A percentile compares a stretch with the other conserved stretches of the same genome.
phyloP scores from a whole-genome alignment of 2,329 filamentous ascomycete species.

The Penicillium sclerotiorum region DNA sequence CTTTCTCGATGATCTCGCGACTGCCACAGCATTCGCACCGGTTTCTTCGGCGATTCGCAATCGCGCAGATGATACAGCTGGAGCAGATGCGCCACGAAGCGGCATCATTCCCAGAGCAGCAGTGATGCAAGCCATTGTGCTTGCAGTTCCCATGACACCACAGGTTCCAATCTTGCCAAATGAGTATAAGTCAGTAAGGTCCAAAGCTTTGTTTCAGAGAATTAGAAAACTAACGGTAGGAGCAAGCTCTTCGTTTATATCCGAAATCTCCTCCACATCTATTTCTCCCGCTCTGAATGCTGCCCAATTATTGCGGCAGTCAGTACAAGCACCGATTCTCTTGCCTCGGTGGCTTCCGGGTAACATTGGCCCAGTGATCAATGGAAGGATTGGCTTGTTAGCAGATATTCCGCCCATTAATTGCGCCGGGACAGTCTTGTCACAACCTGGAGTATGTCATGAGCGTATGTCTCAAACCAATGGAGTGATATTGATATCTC shows the following conservation, averaged over 20 bases:
- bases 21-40: constrained; percentile 52
- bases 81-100: constrained; percentile 54
- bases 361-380: constrained; percentile 76
- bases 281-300: constrained; percentile 66
- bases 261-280: constrained; percentile 71
- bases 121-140: constrained; percentile 59
- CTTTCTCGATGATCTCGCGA: constrained; percentile 40
- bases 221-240: constrained; percentile 59
- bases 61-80: constrained; percentile 56
- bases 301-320: constrained; percentile 75
- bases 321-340: constrained; percentile 72
- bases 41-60: constrained; percentile 59
- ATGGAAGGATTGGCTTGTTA: constrained; percentile 69
- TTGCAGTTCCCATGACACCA: constrained; percentile 62
- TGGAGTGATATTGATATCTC: neutral
- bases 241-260: constrained; percentile 71
- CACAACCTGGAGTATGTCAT: constrained; percentile 59
- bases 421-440: constrained; percentile 74
- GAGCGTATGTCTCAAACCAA: too few species aligned
- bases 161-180: constrained; percentile 52
- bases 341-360: constrained; percentile 67
- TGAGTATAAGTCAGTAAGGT: neutral
- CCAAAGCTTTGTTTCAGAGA: neutral
- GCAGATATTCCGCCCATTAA: constrained; percentile 76
- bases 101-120: constrained; percentile 58